Evolutionary conservation across 2,329 filamentous ascomycete genomes (phyloP), one percentile per base, ranked within the genome.

Genomic region (Apiospora kogelbergensis): DNA sequence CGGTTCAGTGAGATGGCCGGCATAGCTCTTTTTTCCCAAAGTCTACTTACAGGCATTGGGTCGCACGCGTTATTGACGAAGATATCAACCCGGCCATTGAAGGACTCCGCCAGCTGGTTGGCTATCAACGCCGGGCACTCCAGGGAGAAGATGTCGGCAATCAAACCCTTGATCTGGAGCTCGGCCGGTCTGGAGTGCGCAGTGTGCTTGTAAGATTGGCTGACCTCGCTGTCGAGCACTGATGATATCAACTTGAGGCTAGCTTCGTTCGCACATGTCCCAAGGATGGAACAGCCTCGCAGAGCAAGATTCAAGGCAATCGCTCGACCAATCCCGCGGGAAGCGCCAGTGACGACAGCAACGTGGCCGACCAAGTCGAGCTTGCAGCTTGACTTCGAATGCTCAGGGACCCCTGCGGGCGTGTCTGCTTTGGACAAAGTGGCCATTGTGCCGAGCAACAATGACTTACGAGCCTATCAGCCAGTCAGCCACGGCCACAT

Each of bases 51-150:
- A 0, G 77, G 72, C 70, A 75, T 74, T 0, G 77, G 71, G 37
- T 79, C 78, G 0, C 77, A 66, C 0, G 79, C 78, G 0, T 74
- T 79, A 40, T 77, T 80, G 33, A 81, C 64, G 4, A 80, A 79
- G 40, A 81, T 80, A 26, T 80, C 75, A 0, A 81, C 71, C 0
- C 67, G 73, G 44, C 74, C 68, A 6, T 66, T 40, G 65, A 80
- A 79, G 0, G 71, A 63, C 3, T 69, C 6, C 0, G 45, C 40
- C 0, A 81, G 40, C 3, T 73, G 71, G 20, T 77, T 70, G 9
- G 77, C 75, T 17, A 81, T 77, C 1, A 40, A 71, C 4, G 69
- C 66, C 1, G 77, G 74, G 57, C 77, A 80, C 1, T 73, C 71
- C 0, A 68, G 26, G 0, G 75, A 75, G 65, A 79, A 75, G 2